Base-by-base conservation (phyloP, 2,329 filamentous ascomycete genomes). In the Alternaria panax region DNA sequence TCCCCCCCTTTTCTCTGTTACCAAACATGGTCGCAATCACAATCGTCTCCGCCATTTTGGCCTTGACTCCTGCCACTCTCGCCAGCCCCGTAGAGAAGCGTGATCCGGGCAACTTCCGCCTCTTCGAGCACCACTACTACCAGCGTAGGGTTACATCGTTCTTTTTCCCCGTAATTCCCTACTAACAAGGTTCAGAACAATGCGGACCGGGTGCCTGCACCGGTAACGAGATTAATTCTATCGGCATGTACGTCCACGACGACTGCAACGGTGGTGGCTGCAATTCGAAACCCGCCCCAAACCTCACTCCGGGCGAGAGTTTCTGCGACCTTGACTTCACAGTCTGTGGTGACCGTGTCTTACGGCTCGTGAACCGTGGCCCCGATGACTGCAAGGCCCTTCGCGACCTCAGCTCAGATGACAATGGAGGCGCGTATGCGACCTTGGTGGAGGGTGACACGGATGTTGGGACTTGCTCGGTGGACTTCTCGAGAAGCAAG, bases 101-200 rank as follows among this genome's bases (percentile, higher is more conserved):
- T 25, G 41, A 43, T 6, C 12, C 41, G 8, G 24, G 24, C 22
- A 43, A 24, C 6, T 25, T 43, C 22, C 22, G 41, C 22, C 41
- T 43, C 41, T 25, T 7, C 12, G 12, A 43, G 12, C 20, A 27
- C 41, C 41, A 43, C 24, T 42, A 24, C 12, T 42, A 1, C 22
- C 40, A 24, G 40, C 14, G 40, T 42, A 25, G 0, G 20, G 6
- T 42, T 2, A 25, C 0, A 9, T 24, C 40, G 0, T 3, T 7
- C 34, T 11, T 12, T 1, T 0, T 0, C 9, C 12, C 28, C 1
- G 28, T 11, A 30, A 30, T 11, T 0, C 9, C 2, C 28, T 12
- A 30, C 5, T 30, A 30, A 30, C 28, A 30, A 12, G 12, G 12
- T 11, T 4, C 28, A 30, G 28, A 30, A 11, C 28, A 30, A 30